These are phyloP conservation scores for Vitis hybrid DNA, from an alignment of 177 flowering plant species.

Conservation along the genomic window DNA sequence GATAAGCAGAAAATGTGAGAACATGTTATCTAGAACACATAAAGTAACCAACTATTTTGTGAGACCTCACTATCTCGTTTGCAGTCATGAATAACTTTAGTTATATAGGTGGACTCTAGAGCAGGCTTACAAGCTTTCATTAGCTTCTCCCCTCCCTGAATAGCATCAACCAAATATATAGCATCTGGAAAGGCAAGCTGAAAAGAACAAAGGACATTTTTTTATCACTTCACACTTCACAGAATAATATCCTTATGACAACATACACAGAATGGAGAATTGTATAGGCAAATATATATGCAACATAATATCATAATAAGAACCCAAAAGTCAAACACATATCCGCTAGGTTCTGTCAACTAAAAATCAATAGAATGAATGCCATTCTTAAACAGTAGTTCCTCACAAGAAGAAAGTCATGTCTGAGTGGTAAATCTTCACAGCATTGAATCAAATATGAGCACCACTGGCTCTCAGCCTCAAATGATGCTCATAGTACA, in stretches of 20 bases:
- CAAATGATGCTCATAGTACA: too few species aligned
- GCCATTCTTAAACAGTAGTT: too few species aligned
- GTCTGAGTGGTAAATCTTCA: too few species aligned
- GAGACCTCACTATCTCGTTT: constrained; percentile 99
- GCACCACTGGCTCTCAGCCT: too few species aligned
- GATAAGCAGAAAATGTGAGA: neutral
- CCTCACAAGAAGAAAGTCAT: too few species aligned
- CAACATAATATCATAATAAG: too few species aligned
- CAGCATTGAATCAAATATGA: too few species aligned
- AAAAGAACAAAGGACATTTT: constrained; percentile 16
- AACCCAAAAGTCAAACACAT: too few species aligned
- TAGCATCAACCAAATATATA: constrained; percentile 81
- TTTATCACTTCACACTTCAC: neutral
- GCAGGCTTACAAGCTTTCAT: constrained; percentile 97
- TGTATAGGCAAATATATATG: too few species aligned
- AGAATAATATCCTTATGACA: neutral
- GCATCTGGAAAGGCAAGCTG: constrained; percentile 95
- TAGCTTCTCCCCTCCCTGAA: constrained; percentile 73
- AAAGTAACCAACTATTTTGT: constrained; percentile 14
- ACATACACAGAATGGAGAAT: neutral
- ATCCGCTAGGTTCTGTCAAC: too few species aligned
- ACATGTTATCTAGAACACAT: constrained; percentile 7
- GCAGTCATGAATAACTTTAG: constrained; percentile 98
- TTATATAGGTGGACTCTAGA: constrained; percentile 87
- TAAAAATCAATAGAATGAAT: too few species aligned